These are phyloP conservation scores for Salix caprea DNA, from an alignment of 345 rosid genomes.

Conservation along the genomic window DNA sequence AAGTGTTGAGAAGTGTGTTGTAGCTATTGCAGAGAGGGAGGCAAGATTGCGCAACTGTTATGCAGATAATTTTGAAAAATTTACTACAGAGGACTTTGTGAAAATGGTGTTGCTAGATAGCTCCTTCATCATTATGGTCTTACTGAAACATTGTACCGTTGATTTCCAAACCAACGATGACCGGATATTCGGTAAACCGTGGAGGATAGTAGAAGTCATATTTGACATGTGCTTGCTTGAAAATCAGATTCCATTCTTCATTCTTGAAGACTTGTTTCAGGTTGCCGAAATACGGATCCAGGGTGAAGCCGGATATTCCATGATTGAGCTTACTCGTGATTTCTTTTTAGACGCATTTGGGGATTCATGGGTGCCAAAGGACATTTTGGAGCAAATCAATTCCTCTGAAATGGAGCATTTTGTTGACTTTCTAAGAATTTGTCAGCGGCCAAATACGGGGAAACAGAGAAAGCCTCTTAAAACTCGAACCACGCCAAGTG, in stretches of 20 bases:
- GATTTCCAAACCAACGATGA: not conserved
- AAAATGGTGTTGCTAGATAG: conserved; percentile 3
- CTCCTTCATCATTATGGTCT: not conserved
- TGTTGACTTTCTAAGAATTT: conserved; percentile 3
- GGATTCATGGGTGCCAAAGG: not conserved
- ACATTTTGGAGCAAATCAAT: too few relatives aligned
- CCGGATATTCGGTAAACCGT: not conserved
- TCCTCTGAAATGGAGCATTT: not conserved
- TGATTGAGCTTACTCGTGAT: not conserved
- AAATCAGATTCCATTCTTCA: conserved; percentile 32
- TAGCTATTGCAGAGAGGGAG: not conserved
- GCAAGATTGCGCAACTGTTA: not conserved
- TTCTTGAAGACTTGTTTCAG: conserved; percentile 13
- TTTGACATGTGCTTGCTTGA: conserved; percentile 16
- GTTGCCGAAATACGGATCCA: not conserved
- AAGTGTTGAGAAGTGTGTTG: not conserved
- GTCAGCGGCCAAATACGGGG: not conserved
- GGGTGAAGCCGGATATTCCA: too few relatives aligned
- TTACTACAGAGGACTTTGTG: not conserved
- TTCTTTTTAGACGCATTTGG: not conserved
- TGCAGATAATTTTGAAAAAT: not conserved
- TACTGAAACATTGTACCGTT: not conserved
- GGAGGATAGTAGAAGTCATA: not conserved
- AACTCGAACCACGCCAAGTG: not conserved
- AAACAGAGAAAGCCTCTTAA: not conserved